Conservation (phyloP, 257 asterid genomes). For the Solanum clarkiae region DNA sequence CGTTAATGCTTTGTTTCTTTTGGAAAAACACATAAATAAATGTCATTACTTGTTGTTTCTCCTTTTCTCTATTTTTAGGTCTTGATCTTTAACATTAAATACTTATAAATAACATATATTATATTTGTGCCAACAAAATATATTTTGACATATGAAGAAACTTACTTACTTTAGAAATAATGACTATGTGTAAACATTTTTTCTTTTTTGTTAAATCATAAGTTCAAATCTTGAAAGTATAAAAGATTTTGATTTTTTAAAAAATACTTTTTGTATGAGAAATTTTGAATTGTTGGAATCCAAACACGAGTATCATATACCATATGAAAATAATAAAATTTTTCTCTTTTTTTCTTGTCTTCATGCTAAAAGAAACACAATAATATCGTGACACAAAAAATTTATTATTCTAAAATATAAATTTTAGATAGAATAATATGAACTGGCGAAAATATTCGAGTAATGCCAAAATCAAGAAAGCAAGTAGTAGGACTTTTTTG, state of each 20-base stretch:
- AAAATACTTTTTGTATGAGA: not conserved
- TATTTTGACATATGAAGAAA: not conserved
- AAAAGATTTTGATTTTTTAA: too few relatives aligned
- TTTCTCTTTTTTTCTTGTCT: not conserved
- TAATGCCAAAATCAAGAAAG: not conserved
- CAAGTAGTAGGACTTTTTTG: conserved; percentile 27
- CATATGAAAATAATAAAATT: not conserved
- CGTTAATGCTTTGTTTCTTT: not conserved
- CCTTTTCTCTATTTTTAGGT: not conserved
- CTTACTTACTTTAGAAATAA: not conserved
- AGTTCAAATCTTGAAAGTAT: not conserved
- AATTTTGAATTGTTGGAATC: not conserved
- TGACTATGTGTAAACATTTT: not conserved
- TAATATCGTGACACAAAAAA: not conserved
- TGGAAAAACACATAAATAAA: not conserved
- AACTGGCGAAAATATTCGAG: conserved; percentile 2
- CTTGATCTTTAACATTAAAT: not conserved
- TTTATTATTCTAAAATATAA: not conserved
- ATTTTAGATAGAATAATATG: not conserved
- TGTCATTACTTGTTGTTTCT: not conserved
- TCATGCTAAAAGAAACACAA: not conserved
- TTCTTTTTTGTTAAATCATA: not conserved
- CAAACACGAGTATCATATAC: not conserved
- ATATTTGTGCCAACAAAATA: not conserved
- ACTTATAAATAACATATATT: not conserved